Conservation (phyloP, 176 grass and related monocot species). For the Miscanthus lutarioriparius region DNA sequence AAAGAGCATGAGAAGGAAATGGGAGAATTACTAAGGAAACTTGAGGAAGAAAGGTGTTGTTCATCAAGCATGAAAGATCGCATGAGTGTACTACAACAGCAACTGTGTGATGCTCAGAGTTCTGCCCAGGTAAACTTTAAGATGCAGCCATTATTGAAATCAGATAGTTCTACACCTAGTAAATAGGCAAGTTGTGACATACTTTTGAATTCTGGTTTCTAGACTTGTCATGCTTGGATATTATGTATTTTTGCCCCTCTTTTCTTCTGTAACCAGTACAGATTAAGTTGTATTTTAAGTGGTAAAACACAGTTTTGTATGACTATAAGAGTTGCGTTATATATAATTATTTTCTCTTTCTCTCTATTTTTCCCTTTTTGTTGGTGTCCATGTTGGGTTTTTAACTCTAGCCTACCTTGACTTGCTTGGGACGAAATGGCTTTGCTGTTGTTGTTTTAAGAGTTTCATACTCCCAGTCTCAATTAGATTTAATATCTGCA, state of each 20-base stretch:
- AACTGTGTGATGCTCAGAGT: constrained; percentile 59
- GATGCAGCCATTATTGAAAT: background rate
- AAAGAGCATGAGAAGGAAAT: constrained; percentile 67
- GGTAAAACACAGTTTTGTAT: background rate
- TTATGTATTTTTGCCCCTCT: background rate
- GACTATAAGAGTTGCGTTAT: background rate
- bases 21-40: constrained; percentile 47
- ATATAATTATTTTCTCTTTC: background rate
- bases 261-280: background rate
- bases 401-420: background rate
- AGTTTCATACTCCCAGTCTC: background rate
- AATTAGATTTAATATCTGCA: background rate
- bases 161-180: background rate
- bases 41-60: constrained; percentile 66
- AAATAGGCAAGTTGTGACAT: background rate
- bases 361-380: background rate
- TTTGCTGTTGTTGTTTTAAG: background rate
- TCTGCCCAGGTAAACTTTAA: constrained; percentile 61
- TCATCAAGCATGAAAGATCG: constrained; percentile 49
- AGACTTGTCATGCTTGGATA: constrained; percentile 4
- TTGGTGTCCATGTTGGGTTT: background rate
- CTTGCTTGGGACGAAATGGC: background rate
- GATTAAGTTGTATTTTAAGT: background rate
- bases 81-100: constrained; percentile 41
- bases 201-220: constrained; percentile 19